A percentile compares a stretch with the other conserved stretches of the same genome.
These are phyloP conservation scores for Macrophomina pseudophaseolina DNA, from an alignment of 2,329 filamentous ascomycete species.

Conservation along the genomic window DNA sequence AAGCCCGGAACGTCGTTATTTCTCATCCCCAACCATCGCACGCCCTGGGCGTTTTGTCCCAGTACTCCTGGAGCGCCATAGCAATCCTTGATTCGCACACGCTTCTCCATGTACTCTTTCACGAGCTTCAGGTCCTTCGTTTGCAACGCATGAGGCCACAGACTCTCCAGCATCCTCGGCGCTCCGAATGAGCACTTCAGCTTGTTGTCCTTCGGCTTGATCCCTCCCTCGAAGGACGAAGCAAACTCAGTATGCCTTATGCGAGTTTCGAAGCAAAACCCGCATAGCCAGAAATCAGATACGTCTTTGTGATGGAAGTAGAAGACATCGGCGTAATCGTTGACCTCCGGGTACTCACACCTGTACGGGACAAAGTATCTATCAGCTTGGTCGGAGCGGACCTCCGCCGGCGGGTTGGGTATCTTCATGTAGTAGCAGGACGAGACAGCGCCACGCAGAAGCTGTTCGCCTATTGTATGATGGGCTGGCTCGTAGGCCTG, in stretches of 20 bases:
- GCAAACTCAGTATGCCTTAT: neutral
- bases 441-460: neutral
- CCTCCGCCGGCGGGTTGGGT: neutral
- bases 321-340: neutral
- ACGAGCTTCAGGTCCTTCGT: neutral
- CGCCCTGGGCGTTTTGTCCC: neutral
- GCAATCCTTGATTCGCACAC: neutral
- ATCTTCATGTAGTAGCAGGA: neutral
- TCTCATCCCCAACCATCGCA: neutral
- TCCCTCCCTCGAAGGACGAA: neutral
- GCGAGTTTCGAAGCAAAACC: slow-evolving; percentile 4
- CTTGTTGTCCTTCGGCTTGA: neutral
- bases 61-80: neutral
- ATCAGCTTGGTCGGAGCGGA: neutral
- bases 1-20: neutral
- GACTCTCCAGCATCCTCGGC: neutral
- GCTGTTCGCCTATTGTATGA: neutral
- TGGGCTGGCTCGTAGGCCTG: neutral
- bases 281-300: neutral
- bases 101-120: neutral
- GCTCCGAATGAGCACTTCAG: neutral
- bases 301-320: slow-evolving; percentile 8
- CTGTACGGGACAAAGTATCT: neutral
- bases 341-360: neutral
- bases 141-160: slow-evolving; percentile 3